Conservation (phyloP, 331 rosid genomes). For the Arachis monticola region DNA sequence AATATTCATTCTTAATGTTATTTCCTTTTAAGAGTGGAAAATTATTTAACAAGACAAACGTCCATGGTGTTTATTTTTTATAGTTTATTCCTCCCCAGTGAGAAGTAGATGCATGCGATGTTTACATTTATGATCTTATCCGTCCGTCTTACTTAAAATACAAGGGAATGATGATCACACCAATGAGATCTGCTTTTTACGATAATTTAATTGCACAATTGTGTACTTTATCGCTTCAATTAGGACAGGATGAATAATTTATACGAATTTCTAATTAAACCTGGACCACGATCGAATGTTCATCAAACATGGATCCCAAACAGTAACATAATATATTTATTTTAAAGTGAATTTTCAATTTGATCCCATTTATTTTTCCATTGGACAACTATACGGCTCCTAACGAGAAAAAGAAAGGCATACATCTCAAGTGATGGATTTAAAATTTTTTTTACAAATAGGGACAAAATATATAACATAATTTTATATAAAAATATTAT, state of each 20-base stretch:
- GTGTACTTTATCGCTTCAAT: not conserved
- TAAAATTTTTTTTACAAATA: too few species aligned
- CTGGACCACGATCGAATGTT: too few species aligned
- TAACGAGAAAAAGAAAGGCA: too few species aligned
- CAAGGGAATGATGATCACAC: not conserved
- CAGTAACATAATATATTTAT: too few species aligned
- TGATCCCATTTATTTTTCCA: too few species aligned
- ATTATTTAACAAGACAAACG: not conserved
- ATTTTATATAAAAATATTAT: too few species aligned
- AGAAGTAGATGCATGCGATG: constrained; percentile 20
- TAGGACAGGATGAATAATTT: not conserved
- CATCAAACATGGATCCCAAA: too few species aligned
- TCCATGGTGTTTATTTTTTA: constrained; percentile 10
- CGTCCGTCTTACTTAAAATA: not conserved
- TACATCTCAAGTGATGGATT: too few species aligned
- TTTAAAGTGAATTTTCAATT: too few species aligned
- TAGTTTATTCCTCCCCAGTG: constrained; percentile 27
- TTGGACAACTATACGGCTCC: too few species aligned
- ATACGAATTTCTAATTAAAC: too few species aligned
- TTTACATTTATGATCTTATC: constrained; percentile 2
- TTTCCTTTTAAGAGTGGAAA: not conserved
- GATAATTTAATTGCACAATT: not conserved
- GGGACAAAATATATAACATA: too few species aligned
- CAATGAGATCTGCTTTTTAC: not conserved
- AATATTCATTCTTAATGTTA: constrained; percentile 12